Base-by-base conservation (phyloP, 345 rosid genomes). In the Pugionium cornutum region DNA sequence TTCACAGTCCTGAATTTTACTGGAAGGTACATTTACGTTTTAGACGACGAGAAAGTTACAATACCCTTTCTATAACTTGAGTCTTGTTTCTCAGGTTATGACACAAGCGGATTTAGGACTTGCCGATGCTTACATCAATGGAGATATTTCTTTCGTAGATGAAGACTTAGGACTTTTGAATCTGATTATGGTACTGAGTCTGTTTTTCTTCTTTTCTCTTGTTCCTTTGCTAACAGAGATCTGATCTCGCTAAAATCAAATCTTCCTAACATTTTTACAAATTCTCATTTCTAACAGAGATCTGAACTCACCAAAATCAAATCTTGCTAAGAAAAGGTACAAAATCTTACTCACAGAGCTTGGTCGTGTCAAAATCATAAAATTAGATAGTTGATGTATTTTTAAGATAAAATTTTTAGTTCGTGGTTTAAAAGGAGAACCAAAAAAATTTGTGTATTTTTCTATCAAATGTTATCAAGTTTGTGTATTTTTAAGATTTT, bases 21-120 rank as follows among this genome's bases (percentile, higher is more conserved):
- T 89, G 97, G 92, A 92, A 92, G 97, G 98, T 89, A 71, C 9
- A 37, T n/a, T n/a, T n/a, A n/a, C n/a, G n/a, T n/a, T n/a, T n/a
- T n/a, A 3, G 9, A 37, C 27, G 37, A 46, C 31, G 4, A 41
- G 1, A 31, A 30, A 5, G 25, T 50, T 50, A 4, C 2, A 3
- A 9, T 32, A 46, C 28, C 5, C 35, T 26, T 31, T 26, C 32
- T 26, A 31, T 37, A 41, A 35, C 62, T 33, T 45, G 69, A 41
- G 11, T 66, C 41, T 33, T 42, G 36, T 10, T 35, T 34, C 9
- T 59, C 11, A 91, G 97, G 87, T 91, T 63, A 85, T 83, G 88
- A 86, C 97, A 58, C 84, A 83, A 70, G 97, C 98, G 29, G 98
- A 92, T 82, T 66, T 92, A 78, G 98, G 97, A 66, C 80, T 92